Evolutionary conservation across 2,329 filamentous ascomycete species (phyloP), one percentile per base, ranked within the genome.

Genomic region (Beauveria sp.): DNA sequence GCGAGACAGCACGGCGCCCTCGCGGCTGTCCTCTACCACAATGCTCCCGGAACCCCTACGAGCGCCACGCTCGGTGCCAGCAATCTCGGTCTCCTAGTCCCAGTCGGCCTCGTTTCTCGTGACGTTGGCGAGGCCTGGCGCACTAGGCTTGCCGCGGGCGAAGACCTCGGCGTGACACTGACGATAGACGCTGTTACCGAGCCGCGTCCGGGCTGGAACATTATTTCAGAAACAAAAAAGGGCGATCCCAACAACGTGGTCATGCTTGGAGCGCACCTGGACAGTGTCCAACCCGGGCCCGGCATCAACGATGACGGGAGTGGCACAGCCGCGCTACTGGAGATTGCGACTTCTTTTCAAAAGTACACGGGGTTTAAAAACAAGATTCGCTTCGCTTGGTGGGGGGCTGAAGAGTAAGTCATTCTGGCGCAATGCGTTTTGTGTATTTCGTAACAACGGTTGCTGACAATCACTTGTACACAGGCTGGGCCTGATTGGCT

Each of bases 1-100:
- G 77, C 77, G 41, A 73, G 69, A 64, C 69, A 70, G 2, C 69
- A 74, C 34, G 77, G 77, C 43, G 77, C 77, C 2, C 14, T 74
- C 5, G 77, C 71, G 43, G 75, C 80, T 1, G 72, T 89, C 54
- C 75, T 89, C 62, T 87, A 85, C 72, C 84, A 89, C 77, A 85
- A 88, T 64, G 75, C 72, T 2, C 72, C 78, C 0, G 84, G 82
- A 1, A 64, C 68, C 10, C 57, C 75, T 3, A 70, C 78, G 2
- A 72, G 75, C 26, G 84, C 82, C 8, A 87, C 84, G 0, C 76
- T 88, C 2, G 77, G 80, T 20, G 74, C 74, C 0, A 71, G 72
- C 65, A 76, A 73, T 66, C 63, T 71, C 30, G 69, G 70, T 8
- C 65, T 68, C 20, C 67, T 76, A 5, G 69, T 73, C 10, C 73